These are phyloP conservation scores for Rossbeevera mucosa DNA, from an alignment of 768 basidiomycete species.

Conservation along the genomic window DNA sequence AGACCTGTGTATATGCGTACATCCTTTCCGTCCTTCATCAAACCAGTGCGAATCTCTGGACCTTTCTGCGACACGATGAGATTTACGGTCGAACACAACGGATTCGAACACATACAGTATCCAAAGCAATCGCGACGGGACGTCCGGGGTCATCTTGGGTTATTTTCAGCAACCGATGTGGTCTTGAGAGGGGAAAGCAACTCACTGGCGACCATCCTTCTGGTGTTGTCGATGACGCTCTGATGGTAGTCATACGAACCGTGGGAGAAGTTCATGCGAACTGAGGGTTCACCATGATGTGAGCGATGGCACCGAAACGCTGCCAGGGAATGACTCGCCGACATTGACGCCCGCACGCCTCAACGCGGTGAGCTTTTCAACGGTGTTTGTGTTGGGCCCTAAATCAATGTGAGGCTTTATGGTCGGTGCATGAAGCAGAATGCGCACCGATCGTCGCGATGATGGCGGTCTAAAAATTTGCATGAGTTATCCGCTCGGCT, in stretches of 20 bases:
- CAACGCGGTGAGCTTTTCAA: constrained; percentile 82
- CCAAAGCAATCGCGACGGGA: constrained; percentile 94
- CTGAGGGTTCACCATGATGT: constrained; percentile 38
- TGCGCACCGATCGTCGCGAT: constrained; percentile 93
- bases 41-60: constrained; percentile 96
- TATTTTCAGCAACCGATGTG: constrained; percentile 4
- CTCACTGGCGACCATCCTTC: constrained; percentile 77
- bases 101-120: constrained; percentile 62
- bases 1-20: constrained; percentile 45
- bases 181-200: not conserved
- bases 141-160: constrained; percentile 60
- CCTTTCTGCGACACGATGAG: constrained; percentile 68
- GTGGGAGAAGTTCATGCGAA: constrained; percentile 99
- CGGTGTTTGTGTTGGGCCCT: constrained; percentile 93
- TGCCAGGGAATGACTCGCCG: constrained; percentile 50
- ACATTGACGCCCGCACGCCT: constrained; percentile 94
- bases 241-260: constrained; percentile 98
- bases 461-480: constrained; percentile 72
- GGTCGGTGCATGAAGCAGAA: not conserved
- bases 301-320: not conserved
- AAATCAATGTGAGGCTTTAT: constrained; percentile 10
- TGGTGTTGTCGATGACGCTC: constrained; percentile 96
- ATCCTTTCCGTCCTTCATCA: constrained; percentile 83
- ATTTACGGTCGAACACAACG: not conserved
- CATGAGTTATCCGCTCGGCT: constrained; percentile 1